Evolutionary conservation across 768 basidiomycete species (phyloP).

Genomic region (Pulveroboletus sp.): DNA sequence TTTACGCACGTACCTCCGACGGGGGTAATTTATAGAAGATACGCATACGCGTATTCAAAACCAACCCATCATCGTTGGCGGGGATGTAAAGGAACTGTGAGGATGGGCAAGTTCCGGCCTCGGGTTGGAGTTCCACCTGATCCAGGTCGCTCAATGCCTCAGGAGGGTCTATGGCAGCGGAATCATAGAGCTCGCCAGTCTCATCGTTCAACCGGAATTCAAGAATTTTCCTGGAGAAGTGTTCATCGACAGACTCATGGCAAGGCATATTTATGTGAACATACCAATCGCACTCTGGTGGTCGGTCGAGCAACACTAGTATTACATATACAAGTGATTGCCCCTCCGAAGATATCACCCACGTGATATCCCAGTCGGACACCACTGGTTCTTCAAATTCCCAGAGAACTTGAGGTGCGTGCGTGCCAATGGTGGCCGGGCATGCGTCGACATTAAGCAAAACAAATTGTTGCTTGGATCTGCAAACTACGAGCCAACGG

Average conservation of each 20-base stretch:
- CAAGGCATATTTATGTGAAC: no score
- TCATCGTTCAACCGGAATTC: conserved; percentile 1
- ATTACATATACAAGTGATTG: neutral
- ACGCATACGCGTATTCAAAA: conserved; percentile 2
- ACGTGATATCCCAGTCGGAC: neutral
- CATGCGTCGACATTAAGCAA: neutral
- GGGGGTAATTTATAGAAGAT: neutral
- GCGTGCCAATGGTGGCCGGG: neutral
- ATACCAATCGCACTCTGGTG: neutral
- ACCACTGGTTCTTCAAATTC: neutral
- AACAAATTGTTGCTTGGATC: neutral
- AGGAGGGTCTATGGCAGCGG: neutral
- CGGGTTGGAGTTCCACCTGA: neutral
- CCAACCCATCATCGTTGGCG: rapidly evolving
- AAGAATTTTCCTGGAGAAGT: neutral
- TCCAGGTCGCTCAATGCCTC: no score
- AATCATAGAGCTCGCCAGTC: neutral
- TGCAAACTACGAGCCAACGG: neutral
- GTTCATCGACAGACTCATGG: no score
- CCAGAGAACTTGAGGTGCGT: neutral
- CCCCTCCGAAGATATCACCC: neutral
- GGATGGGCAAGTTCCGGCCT: neutral
- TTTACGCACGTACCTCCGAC: neutral
- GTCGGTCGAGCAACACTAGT: no score
- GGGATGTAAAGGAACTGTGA: conserved; percentile 1